A percentile compares a stretch with the other conserved stretches of the same genome.
Conservation (phyloP, 1,284 basidiomycete genomes). For the Moniliella sp. region DNA sequence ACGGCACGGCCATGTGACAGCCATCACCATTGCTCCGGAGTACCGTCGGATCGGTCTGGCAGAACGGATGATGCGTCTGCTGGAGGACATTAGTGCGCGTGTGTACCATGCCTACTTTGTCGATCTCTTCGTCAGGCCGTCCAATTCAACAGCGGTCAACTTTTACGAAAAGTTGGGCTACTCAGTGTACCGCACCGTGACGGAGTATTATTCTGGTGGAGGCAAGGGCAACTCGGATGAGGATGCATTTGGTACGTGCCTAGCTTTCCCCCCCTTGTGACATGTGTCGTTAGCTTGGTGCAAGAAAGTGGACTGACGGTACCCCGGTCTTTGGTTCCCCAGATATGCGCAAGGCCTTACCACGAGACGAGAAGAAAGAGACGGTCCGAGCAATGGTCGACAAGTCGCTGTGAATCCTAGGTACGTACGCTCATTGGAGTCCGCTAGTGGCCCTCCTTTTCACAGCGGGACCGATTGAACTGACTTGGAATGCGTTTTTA, state of each 20-base stretch:
- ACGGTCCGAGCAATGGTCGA: constrained; percentile 18
- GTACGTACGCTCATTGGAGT: constrained; percentile 7
- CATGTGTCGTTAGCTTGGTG: too few species aligned
- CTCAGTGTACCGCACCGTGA: constrained; percentile 59
- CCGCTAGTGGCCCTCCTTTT: too few species aligned
- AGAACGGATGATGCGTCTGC: constrained; percentile 54
- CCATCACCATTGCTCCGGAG: constrained; percentile 69
- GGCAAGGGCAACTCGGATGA: constrained; percentile 47
- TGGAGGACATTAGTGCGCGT: constrained; percentile 55
- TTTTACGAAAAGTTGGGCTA: constrained; percentile 76
- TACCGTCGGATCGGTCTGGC: constrained; percentile 65
- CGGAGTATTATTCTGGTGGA: constrained; percentile 61
- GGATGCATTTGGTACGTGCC: constrained; percentile 63
- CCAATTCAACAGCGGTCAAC: constrained; percentile 40
- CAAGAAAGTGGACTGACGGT: too few species aligned
- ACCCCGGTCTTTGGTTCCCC: not conserved
- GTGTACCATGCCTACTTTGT: constrained; percentile 50
- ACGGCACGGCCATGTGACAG: constrained; percentile 50
- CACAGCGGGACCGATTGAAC: not conserved
- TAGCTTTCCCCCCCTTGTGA: not conserved
- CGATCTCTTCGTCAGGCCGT: constrained; percentile 68
- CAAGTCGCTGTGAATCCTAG: constrained; percentile 14
- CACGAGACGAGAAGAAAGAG: constrained; percentile 11
- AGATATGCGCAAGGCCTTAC: constrained; percentile 52
- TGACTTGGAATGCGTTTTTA: not conserved